A percentile compares a stretch with the other conserved stretches of the same genome.
phyloP scores from a whole-genome alignment of 176 grass and related monocot species.

The Neostapfia colusana region DNA sequence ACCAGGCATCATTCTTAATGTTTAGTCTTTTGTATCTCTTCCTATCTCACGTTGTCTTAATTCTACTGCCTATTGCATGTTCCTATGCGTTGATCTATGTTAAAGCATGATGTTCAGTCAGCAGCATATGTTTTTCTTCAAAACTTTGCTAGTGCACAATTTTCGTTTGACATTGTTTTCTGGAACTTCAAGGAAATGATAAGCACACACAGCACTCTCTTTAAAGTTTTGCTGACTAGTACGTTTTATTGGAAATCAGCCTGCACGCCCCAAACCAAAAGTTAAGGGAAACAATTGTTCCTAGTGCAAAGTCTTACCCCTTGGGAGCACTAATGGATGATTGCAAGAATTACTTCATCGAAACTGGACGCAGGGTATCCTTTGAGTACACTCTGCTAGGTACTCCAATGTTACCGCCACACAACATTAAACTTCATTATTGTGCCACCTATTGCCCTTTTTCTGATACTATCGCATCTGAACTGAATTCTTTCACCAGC shows the following conservation, averaged over 20 bases:
- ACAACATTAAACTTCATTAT: background rate
- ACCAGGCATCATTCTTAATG: background rate
- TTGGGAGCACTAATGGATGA: slow-evolving; percentile 80
- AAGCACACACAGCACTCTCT: background rate
- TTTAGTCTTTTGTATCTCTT: background rate
- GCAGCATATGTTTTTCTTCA: background rate
- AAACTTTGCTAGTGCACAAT: background rate
- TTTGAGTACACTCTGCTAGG: slow-evolving; percentile 97
- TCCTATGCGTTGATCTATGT: background rate
- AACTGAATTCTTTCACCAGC: slow-evolving; percentile 41
- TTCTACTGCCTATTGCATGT: background rate
- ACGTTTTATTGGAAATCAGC: slow-evolving; percentile 33
- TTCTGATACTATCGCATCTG: background rate
- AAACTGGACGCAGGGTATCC: slow-evolving; percentile 82
- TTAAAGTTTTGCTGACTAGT: slow-evolving; percentile 20
- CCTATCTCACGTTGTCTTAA: background rate
- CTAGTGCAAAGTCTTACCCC: slow-evolving; percentile 89
- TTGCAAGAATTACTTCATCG: slow-evolving; percentile 73
- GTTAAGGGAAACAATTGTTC: slow-evolving; percentile 82
- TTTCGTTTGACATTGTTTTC: background rate
- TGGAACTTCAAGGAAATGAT: background rate
- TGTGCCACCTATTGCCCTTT: background rate
- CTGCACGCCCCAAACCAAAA: slow-evolving; percentile 87
- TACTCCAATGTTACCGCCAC: slow-evolving; percentile 15
- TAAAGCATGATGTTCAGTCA: background rate